phyloP scores from a whole-genome alignment of 495 filamentous ascomycete genomes.

The Xanthoparmelia taractica region DNA sequence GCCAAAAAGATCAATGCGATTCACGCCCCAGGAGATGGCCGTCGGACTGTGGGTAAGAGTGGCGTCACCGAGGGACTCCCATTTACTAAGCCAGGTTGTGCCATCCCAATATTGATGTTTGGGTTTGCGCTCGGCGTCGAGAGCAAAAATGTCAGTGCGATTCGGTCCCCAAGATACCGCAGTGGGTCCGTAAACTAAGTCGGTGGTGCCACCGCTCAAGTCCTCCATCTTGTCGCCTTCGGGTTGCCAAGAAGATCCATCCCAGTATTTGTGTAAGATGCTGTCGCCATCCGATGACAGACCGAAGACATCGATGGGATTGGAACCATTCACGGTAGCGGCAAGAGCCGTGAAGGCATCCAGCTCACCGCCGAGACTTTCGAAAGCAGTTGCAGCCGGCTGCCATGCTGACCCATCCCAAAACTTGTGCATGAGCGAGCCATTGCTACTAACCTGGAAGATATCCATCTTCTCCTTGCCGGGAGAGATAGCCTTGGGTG shows the following conservation, averaged over 20 bases:
- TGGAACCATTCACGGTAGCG: slow-evolving; percentile 29
- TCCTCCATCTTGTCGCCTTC: background rate
- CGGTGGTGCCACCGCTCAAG: background rate
- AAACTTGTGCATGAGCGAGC: slow-evolving; percentile 30
- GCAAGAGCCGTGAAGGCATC: slow-evolving; percentile 12
- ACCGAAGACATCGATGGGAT: slow-evolving; percentile 32
- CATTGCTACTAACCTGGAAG: slow-evolving; percentile 21
- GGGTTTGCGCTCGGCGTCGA: slow-evolving; percentile 14
- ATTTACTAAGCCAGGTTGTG: slow-evolving; percentile 27
- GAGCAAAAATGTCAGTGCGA: slow-evolving; percentile 26
- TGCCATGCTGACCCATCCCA: slow-evolving; percentile 30
- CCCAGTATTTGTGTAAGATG: slow-evolving; percentile 18
- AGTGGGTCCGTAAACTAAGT: background rate
- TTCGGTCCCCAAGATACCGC: slow-evolving; percentile 12
- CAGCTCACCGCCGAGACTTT: slow-evolving; percentile 24
- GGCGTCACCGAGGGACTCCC: slow-evolving; percentile 7
- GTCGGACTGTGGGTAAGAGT: background rate
- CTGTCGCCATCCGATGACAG: slow-evolving; percentile 14
- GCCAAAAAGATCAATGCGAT: slow-evolving; percentile 24
- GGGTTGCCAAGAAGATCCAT: slow-evolving; percentile 21
- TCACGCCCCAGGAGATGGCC: slow-evolving; percentile 17
- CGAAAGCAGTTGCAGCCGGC: slow-evolving; percentile 21
- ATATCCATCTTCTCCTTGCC: slow-evolving; percentile 22
- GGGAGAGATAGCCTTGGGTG: slow-evolving; percentile 11
- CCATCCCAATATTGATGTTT: background rate